Percentiles rank a stretch among this genome's conserved stretches.
These are phyloP conservation scores for Paecilomyces sp. DNA, from an alignment of 2,329 filamentous ascomycete species.

Conservation along the genomic window DNA sequence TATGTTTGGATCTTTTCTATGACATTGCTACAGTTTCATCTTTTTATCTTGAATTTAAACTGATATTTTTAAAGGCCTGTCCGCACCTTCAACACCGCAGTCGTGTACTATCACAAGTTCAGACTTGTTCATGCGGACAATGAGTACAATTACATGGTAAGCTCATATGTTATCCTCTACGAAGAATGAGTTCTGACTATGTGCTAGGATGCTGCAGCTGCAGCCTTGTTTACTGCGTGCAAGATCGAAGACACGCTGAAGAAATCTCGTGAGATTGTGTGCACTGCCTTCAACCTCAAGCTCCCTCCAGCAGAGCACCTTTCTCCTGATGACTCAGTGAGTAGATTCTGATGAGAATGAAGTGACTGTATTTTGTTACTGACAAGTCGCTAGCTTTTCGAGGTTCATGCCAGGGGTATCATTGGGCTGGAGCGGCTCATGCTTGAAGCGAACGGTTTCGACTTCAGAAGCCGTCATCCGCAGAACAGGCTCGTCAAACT, in stretches of 20 bases:
- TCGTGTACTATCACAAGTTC: constrained; percentile 90
- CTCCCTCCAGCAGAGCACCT: constrained; percentile 58
- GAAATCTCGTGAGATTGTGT: constrained; percentile 88
- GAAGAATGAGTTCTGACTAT: constrained; percentile 3
- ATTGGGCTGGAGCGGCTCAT: constrained; percentile 88
- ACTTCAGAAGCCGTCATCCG: constrained; percentile 83
- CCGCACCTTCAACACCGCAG: constrained; percentile 85
- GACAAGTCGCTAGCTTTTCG: constrained; percentile 58
- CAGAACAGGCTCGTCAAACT: constrained; percentile 81
- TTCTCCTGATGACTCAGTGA: constrained; percentile 74
- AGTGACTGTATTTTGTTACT: background rate
- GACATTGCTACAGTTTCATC: background rate
- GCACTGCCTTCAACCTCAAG: constrained; percentile 82
- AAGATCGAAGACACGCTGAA: constrained; percentile 98
- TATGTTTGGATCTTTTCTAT: constrained; percentile 39
- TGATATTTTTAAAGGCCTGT: constrained; percentile 56
- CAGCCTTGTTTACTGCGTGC: constrained; percentile 84
- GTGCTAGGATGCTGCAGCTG: constrained; percentile 70
- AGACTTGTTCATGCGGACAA: constrained; percentile 75
- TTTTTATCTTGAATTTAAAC: constrained; percentile 3
- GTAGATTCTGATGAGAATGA: constrained; percentile 12
- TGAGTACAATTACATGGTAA: constrained; percentile 67
- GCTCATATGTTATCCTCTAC: constrained; percentile 3
- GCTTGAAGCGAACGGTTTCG: constrained; percentile 86
- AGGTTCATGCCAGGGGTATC: constrained; percentile 68